Evolutionary conservation across 108 stramenopile genomes (phyloP).

Genomic region (Fistulifera pelliculosa): DNA sequence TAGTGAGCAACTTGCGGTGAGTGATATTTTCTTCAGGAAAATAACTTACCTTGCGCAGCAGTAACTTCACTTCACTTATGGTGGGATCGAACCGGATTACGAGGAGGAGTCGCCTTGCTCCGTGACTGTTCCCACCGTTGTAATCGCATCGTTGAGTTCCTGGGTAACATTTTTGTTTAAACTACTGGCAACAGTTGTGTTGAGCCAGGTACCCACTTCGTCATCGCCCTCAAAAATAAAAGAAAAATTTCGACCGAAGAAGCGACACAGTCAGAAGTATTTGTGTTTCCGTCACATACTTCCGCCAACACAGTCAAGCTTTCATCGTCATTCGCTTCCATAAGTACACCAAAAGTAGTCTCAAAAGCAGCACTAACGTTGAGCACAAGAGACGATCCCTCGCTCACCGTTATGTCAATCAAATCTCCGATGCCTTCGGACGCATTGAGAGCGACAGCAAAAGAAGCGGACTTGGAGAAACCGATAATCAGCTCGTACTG

Average conservation of each 20-base stretch:
- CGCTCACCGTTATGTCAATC: constrained; percentile 10
- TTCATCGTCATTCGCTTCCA: no score
- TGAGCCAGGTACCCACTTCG: background rate
- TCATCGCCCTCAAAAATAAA: constrained; percentile 1
- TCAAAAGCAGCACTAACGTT: no score
- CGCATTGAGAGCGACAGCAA: constrained; percentile 10
- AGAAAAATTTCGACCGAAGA: background rate
- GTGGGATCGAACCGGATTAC: constrained; percentile 16
- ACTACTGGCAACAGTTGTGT: background rate
- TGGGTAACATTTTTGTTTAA: background rate
- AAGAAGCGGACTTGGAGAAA: constrained; percentile 10
- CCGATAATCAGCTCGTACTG: background rate
- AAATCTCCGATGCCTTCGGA: constrained; percentile 21
- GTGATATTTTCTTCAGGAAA: no score
- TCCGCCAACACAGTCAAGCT: background rate
- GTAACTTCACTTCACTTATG: constrained; percentile 9
- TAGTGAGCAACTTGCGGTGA: no score
- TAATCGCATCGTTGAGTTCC: background rate
- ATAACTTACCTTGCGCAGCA: no score
- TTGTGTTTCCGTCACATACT: background rate
- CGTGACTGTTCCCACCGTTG: constrained; percentile 6
- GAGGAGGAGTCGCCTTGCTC: constrained; percentile 5
- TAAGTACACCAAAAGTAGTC: no score
- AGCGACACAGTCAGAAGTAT: background rate
- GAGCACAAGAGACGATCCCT: background rate